These are phyloP conservation scores for Camellia japonica DNA, from an alignment of 148 eudicot genomes.

Conservation along the genomic window DNA sequence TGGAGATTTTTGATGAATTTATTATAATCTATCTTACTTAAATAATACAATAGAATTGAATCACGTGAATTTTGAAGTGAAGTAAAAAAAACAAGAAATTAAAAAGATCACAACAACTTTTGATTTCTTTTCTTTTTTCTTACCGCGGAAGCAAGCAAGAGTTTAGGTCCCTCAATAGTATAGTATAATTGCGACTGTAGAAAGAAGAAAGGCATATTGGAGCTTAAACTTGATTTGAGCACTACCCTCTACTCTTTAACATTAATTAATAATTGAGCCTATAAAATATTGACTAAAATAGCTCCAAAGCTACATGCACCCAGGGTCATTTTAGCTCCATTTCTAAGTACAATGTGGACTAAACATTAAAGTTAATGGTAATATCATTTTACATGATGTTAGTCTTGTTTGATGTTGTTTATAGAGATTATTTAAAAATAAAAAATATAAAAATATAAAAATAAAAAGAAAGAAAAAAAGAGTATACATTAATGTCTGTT, in stretches of 20 bases:
- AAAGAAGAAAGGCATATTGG: background rate
- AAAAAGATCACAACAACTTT: no score
- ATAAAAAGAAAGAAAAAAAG: no score
- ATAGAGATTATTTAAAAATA: no score
- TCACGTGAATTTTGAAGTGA: no score
- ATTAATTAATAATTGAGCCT: background rate
- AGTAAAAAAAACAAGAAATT: no score
- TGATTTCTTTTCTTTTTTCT: background rate
- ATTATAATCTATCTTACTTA: no score
- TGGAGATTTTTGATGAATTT: no score
- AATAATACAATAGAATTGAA: no score
- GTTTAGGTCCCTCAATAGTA: background rate
- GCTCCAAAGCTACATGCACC: slow-evolving; percentile 14
- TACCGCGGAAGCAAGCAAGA: background rate
- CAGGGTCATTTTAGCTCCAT: background rate
- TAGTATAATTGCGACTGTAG: background rate
- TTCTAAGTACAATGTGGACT: background rate
- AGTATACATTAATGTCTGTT: no score
- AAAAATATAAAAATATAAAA: no score
- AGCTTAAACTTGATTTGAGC: background rate
- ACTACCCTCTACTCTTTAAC: background rate
- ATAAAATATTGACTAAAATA: background rate
- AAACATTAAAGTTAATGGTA: background rate
- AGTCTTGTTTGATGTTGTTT: no score
- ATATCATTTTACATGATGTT: no score